Base-by-base conservation (phyloP, 768 basidiomycete genomes). In the Pleurotus salmoneostramineus region DNA sequence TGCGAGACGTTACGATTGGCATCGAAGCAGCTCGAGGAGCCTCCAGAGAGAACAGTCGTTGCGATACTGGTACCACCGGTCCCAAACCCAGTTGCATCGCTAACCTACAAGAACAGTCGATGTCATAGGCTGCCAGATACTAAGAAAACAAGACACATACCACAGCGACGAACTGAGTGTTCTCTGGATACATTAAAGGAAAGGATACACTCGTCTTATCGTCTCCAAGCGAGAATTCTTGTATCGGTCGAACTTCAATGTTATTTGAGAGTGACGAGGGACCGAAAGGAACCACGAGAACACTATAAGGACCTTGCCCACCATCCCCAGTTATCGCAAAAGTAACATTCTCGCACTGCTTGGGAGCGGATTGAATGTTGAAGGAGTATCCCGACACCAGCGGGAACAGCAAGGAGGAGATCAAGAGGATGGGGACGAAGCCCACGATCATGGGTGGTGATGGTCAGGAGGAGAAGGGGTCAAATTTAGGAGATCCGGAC, bases 121-220 rank as follows among this genome's bases (percentile, higher is more conserved):
- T 50, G 0, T 21, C 57, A n/a, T 44, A 32, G 27, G 10, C n/a
- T 33, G 17, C 37, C 42, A 61, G 27, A 52, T 15, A 17, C 35
- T 15, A 27, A 32, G 47, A 40, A 51, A 60, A 51, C 31, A 43
- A 46, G 6, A 32, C 5, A 83, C 87, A 72, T 64, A 90, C 89
- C 64, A 91, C 85, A 4, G 86, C 84, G 27, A 92, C 88, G 55
- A 93, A 85, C 64, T 89, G 85, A 3, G 88, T 88, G 65, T 83
- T 77, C 49, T 70, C 75, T 0, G 90, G 90, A 66, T 80, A 92
- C 32, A 77, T 79, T 55, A 91, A 77, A 65, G 79, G 70, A 67
- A 91, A 87, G 37, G 68, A 75, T 32, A 82, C 63, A 17, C 75
- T 72, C 2, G 67, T 73, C 5, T 69, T 66, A 27, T 68, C 64